These are phyloP conservation scores for Chytriomyces confervae DNA, from an alignment of 192 early-diverging fungal genomes.

Conservation along the genomic window DNA sequence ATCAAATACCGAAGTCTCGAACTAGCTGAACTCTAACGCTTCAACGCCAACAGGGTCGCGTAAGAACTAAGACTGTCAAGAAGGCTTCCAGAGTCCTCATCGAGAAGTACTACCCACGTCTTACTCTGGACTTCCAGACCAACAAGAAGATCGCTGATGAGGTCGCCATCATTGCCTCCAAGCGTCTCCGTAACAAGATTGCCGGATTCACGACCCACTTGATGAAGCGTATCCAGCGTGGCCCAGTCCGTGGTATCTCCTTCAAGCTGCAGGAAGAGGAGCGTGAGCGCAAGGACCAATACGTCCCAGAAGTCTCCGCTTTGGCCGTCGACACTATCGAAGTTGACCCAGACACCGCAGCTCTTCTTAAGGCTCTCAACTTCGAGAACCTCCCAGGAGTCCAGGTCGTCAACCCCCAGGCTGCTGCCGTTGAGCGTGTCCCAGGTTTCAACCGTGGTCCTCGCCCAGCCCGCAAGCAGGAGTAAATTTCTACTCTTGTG, in stretches of 20 bases:
- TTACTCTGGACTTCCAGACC: slow-evolving; percentile 99
- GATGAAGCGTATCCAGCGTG: slow-evolving; percentile 99
- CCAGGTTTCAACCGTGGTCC: slow-evolving; percentile 41
- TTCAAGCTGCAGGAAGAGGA: slow-evolving; percentile 99
- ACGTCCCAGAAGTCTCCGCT: slow-evolving; percentile 97
- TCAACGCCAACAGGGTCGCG: slow-evolving; percentile 74
- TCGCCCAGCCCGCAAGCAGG: slow-evolving; percentile 20
- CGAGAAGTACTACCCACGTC: slow-evolving; percentile 99
- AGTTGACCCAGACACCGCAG: slow-evolving; percentile 91
- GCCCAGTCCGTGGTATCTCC: slow-evolving; percentile 98
- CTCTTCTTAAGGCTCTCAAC: slow-evolving; percentile 95
- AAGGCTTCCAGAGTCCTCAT: slow-evolving; percentile 99
- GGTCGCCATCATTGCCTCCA: slow-evolving; percentile 96
- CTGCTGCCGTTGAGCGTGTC: slow-evolving; percentile 39
- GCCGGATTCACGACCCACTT: slow-evolving; percentile 99
- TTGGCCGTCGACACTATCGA: slow-evolving; percentile 88
- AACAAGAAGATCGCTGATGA: slow-evolving; percentile 99
- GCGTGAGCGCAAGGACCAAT: slow-evolving; percentile 99
- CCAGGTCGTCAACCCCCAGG: slow-evolving; percentile 60
- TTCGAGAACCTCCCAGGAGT: slow-evolving; percentile 91
- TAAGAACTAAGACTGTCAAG: slow-evolving; percentile 99
- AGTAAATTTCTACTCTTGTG: too few relatives aligned
- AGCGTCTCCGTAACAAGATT: slow-evolving; percentile 99
- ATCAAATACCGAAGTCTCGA: neutral
- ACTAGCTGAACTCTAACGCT: slow-evolving; percentile 17